Base-by-base conservation (phyloP, 768 basidiomycete genomes). In the Tricholoma hemisulphureum region DNA sequence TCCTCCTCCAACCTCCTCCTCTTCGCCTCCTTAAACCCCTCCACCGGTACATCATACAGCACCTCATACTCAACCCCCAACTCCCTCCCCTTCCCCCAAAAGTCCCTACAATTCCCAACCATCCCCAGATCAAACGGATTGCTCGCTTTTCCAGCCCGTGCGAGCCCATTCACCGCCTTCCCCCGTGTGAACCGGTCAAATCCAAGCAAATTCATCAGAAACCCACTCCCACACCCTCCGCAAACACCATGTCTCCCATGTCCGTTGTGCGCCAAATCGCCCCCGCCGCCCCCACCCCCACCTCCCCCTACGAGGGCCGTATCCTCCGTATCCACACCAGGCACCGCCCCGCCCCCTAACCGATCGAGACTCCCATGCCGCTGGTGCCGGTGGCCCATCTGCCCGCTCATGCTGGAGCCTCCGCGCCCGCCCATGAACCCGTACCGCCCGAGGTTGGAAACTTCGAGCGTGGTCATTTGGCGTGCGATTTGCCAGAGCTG, bases 391-490 rank as follows among this genome's bases (percentile, higher is more conserved):
- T 90, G 89, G 2, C 91, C 88, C 87, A 90, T 89, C 69, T 93
- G 91, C 6, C 84, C 78, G 6, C 77, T 76, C 18, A 90, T 77
- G 34, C 80, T 84, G 2, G 85, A 82, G 18, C 85, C 84, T 0
- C 86, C 91, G 37, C 92, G 86, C 0, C 95, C 95, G 34, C 97
- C 96, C 93, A 99, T 96, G 76, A 88, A 98, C 11, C 97, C 96
- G 67, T 88, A 98, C 46, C 96, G 84, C 3, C 96, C 94, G 2
- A 98, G 85, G 67, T 99, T 99, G 58, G 88, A 88, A 3, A 98
- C 93, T 68, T 99, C 96, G 55, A 95, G 81, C 0, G 96, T 98
- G 1, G 96, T 99, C 83, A 98, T 93, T 67, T 98, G 95, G 23
- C 88, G 84, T 2, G 88, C 84, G 54, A 98, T 85, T 72, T 99